These are phyloP conservation scores for Claviceps lovelessii DNA, from an alignment of 2,329 filamentous ascomycete genomes.

Conservation along the genomic window DNA sequence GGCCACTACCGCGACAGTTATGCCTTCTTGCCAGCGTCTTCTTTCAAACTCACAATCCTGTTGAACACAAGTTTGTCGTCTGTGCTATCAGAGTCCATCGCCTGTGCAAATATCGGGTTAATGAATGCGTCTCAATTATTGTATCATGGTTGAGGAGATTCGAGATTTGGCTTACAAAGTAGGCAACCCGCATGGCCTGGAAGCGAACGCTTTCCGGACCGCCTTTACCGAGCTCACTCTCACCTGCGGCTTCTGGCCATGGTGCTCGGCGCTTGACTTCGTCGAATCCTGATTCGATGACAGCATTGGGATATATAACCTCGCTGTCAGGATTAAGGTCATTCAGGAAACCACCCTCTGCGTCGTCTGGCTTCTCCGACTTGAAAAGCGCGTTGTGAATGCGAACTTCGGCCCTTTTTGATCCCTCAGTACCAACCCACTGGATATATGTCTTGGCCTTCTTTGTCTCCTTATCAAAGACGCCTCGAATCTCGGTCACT, in stretches of 20 bases:
- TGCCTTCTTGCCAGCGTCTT: constrained; percentile 57
- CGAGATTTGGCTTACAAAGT: constrained; percentile 43
- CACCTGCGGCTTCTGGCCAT: constrained; percentile 68
- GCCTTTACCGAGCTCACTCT: constrained; percentile 44
- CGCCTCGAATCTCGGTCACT: constrained; percentile 49
- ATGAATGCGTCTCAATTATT: not conserved
- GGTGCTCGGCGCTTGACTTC: constrained; percentile 60
- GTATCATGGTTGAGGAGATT: not conserved
- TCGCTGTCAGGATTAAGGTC: constrained; percentile 79
- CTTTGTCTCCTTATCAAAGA: constrained; percentile 55
- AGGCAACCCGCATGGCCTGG: constrained; percentile 80
- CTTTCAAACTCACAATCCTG: constrained; percentile 81
- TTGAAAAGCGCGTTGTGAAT: constrained; percentile 77
- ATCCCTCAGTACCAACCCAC: constrained; percentile 61
- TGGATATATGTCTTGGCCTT: constrained; percentile 76
- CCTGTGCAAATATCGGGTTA: constrained; percentile 23
- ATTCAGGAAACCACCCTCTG: constrained; percentile 65
- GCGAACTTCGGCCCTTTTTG: constrained; percentile 57
- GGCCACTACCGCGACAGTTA: not conserved
- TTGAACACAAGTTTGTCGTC: constrained; percentile 76
- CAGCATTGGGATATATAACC: constrained; percentile 59
- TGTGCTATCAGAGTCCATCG: constrained; percentile 63
- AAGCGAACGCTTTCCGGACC: constrained; percentile 70
- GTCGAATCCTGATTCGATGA: constrained; percentile 72
- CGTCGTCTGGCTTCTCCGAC: constrained; percentile 64